Evolutionary conservation across 2,329 filamentous ascomycete genomes (phyloP), one percentile per base, ranked within the genome.

Genomic region (Colletotrichum gigasporum): DNA sequence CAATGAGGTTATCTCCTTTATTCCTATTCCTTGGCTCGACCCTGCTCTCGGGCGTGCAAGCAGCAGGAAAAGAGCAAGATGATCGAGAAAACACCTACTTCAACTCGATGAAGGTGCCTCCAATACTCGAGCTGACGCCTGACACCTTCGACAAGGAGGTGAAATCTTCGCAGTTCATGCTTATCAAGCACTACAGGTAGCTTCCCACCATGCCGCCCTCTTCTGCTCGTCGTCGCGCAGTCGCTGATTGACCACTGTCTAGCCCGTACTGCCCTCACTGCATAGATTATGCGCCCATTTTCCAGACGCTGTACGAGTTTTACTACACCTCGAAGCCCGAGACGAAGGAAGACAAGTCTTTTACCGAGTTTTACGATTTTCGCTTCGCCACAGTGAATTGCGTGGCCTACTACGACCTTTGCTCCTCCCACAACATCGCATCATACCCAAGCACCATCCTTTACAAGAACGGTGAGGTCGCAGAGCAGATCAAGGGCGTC

Each of bases 251-350:
- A 55, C 32, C 4, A 16, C 26, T 37, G 64, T 35, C 68, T 71
- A 88, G 86, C 70, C 86, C 86, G 10, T 87, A 82, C 69, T 89
- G 86, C 77, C 85, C 84, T 47, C 93, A 97, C 77, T 97, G 94
- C 80, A 85, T 85, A 75, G 82, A 85, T 51, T 92, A 93, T 72
- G 93, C 92, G 54, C 96, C 96, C 7, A 90, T 88, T 52, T 97
- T 89, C 83, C 94, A 98, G 79, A 97, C 94, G 5, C 78, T 95
- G 12, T 97, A 98, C 83, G 96, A 99, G 80, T 97, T 90, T 78
- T 99, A 97, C 81, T 82, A 93, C 80, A 97, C 94, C 35, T 96
- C 93, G 35, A 90, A 93, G 71, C 90, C 91, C 14, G 71, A 81
- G 76, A 69, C 86, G 80, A 79, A 85, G 79, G 71, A 82, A 75